phyloP scores from a whole-genome alignment of 164 flowering plant genomes.

The Liriodendron chinense region DNA sequence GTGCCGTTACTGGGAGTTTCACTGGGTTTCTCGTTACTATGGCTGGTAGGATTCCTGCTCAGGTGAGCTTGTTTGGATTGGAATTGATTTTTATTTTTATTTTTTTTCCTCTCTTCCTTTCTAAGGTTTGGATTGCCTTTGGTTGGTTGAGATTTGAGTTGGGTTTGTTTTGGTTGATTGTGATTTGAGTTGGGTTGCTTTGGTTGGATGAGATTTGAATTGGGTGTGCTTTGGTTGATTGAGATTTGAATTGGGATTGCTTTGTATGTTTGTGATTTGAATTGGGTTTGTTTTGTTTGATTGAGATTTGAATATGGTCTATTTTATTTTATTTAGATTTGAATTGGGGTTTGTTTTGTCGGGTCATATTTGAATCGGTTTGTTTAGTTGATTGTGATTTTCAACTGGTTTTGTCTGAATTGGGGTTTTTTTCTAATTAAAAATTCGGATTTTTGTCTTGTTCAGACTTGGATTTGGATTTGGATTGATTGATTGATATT shows the following conservation, averaged over 20 bases:
- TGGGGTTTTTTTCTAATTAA: no score
- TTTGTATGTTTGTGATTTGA: no score
- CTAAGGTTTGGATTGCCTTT: neutral
- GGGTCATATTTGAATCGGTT: neutral
- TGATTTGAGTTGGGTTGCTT: neutral
- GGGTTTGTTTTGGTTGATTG: neutral
- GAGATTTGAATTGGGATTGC: neutral
- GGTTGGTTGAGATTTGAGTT: neutral
- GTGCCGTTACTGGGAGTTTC: slow-evolving; percentile 59
- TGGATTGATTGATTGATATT: no score
- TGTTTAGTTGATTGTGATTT: no score
- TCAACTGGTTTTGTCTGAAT: no score
- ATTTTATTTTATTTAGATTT: no score
- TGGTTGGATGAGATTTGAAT: neutral
- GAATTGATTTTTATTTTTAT: neutral
- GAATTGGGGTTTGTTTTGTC: neutral
- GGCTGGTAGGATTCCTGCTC: slow-evolving; percentile 68
- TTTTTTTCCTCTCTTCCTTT: neutral
- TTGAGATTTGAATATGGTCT: neutral
- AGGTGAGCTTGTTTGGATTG: slow-evolving; percentile 32
- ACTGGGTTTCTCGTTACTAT: slow-evolving; percentile 41
- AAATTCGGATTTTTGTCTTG: no score
- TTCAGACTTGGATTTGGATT: no score
- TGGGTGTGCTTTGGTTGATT: neutral
- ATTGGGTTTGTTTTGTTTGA: neutral